Conservation (phyloP, 2,329 filamentous ascomycete genomes). For the Elsinoe australis region DNA sequence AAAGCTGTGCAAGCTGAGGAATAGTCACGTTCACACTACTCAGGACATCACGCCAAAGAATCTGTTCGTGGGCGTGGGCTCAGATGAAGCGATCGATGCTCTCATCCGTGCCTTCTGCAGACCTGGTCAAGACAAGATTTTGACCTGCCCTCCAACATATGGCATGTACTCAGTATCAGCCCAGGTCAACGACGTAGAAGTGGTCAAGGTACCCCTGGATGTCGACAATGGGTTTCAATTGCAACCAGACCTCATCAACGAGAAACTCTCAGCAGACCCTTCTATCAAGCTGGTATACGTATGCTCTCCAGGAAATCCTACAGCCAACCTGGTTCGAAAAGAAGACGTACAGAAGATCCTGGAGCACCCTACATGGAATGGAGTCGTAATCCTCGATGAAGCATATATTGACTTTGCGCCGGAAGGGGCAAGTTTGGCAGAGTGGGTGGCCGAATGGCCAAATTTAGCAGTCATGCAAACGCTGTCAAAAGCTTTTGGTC, state of each 20-base stretch:
- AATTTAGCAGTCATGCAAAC: conserved; percentile 98
- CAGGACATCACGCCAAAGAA: conserved; percentile 69
- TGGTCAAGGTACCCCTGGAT: conserved; percentile 79
- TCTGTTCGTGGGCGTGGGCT: conserved; percentile 90
- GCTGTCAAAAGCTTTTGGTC: conserved; percentile 92
- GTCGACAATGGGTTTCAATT: conserved; percentile 65
- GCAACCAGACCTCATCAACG: conserved; percentile 60
- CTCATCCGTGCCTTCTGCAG: conserved; percentile 88
- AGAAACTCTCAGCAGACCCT: conserved; percentile 54
- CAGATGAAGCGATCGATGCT: conserved; percentile 93
- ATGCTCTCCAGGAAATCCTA: conserved; percentile 93
- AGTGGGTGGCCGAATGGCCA: conserved; percentile 86
- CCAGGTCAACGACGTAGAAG: conserved; percentile 81
- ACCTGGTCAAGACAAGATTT: conserved; percentile 78
- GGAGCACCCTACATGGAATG: conserved; percentile 88
- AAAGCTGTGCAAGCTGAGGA: conserved; percentile 77
- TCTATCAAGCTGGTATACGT: conserved; percentile 84
- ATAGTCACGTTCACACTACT: conserved; percentile 70
- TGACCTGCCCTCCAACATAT: conserved; percentile 93
- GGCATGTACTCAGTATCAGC: conserved; percentile 97
- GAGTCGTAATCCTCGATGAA: conserved; percentile 86
- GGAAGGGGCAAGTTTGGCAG: conserved; percentile 70
- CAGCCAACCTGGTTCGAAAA: conserved; percentile 69
- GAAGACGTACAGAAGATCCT: conserved; percentile 65
- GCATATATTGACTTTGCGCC: conserved; percentile 93